These are phyloP conservation scores for Paulownia fortunei DNA, from an alignment of 257 asterid genomes.

Conservation along the genomic window DNA sequence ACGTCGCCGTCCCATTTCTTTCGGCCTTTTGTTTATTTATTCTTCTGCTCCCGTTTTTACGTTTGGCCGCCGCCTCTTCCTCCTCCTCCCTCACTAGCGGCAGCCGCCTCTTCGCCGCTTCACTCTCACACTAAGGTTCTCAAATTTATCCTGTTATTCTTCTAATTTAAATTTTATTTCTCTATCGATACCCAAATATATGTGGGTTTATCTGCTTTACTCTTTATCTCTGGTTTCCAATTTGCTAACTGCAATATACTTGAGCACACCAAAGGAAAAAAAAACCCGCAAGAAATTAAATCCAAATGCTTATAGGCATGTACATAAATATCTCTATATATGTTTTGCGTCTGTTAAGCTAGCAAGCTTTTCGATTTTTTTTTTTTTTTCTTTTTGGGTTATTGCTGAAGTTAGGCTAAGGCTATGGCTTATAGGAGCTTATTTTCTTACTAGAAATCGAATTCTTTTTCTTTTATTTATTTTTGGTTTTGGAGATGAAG, in stretches of 20 bases:
- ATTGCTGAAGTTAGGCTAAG: neutral
- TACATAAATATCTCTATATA: no score
- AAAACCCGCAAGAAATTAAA: neutral
- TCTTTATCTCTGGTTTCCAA: neutral
- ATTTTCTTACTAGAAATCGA: neutral
- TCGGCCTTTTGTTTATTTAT: neutral
- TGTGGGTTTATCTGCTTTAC: neutral
- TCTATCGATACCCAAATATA: neutral
- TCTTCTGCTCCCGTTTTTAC: neutral
- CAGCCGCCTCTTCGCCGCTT: neutral
- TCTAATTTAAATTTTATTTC: neutral
- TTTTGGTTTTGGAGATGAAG: neutral
- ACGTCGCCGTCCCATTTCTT: neutral
- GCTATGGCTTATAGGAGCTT: neutral
- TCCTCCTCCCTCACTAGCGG: neutral
- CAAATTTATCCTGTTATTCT: neutral
- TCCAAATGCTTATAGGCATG: neutral
- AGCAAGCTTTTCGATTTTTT: neutral
- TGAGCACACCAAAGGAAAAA: neutral
- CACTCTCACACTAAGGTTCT: neutral
- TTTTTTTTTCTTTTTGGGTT: neutral
- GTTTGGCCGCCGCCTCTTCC: neutral
- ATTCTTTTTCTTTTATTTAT: neutral
- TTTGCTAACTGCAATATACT: neutral
- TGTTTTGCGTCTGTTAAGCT: neutral